These are phyloP conservation scores for Alternaria sp. DNA, from an alignment of 2,329 filamentous ascomycete genomes.

Conservation along the genomic window DNA sequence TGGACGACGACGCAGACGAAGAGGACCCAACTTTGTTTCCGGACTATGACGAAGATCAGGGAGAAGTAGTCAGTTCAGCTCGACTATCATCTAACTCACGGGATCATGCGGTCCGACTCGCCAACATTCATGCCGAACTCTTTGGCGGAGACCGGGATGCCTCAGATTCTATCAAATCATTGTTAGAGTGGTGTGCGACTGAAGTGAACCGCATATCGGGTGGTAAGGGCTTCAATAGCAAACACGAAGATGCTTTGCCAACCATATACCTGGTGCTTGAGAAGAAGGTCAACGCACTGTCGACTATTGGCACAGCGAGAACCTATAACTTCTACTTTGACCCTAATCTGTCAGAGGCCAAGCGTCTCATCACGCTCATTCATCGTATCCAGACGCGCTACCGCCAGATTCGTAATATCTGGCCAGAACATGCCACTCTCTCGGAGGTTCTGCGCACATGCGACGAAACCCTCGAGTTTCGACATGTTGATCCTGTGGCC, in stretches of 20 bases:
- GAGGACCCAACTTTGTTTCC: constrained; percentile 86
- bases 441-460: constrained; percentile 78
- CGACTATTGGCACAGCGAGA: constrained; percentile 38
- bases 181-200: constrained; percentile 40
- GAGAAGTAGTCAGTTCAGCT: constrained; percentile 32
- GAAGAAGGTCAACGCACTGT: constrained; percentile 59
- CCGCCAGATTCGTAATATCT: constrained; percentile 66
- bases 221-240: constrained; percentile 31
- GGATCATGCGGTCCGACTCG: constrained; percentile 43
- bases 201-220: constrained; percentile 36
- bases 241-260: constrained; percentile 64
- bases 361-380: constrained; percentile 73
- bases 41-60: constrained; percentile 66
- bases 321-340: constrained; percentile 90
- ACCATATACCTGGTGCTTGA: constrained; percentile 70
- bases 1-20: constrained; percentile 76
- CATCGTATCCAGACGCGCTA: constrained; percentile 75
- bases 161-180: constrained; percentile 30
- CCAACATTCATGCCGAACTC: constrained; percentile 42
- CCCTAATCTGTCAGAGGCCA: constrained; percentile 75
- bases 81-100: constrained; percentile 29
- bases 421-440: constrained; percentile 79
- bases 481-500: constrained; percentile 82
- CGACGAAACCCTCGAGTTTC: constrained; percentile 74
- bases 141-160: constrained; percentile 29